Base-by-base conservation (phyloP, 2,329 filamentous ascomycete genomes). In the Rhexocercosporidium sp. region DNA sequence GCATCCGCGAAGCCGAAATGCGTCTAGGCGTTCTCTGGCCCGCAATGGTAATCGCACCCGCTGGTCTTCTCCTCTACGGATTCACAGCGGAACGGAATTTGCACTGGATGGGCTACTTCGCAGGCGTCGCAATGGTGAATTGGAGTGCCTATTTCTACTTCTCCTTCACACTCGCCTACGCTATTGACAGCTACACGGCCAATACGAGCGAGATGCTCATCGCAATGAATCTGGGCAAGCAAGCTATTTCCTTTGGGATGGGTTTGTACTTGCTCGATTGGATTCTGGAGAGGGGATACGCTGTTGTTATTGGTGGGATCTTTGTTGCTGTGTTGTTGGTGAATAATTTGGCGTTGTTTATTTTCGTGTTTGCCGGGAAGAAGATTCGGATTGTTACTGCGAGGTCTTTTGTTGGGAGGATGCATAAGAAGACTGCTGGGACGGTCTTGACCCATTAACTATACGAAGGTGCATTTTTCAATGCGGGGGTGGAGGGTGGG, bases 141-240 rank as follows among this genome's bases (percentile, higher is more conserved):
- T 86, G 82, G 76, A 78, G 79, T 22, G 79, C 79, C 3, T 87
- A 85, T 75, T 86, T 86, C 71, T 87, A 82, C 75, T 86, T 86
- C 74, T 84, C 82, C 16, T 86, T 88, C 72, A 85, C 85, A 12
- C 80, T 90, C 9, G 86, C 86, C 2, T 89, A 89, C 71, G 86
- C 86, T 1, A 83, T 89, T 44, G 86, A 89, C 73, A 84, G 81
- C 62, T 87, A 89, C 75, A 84, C 83, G 22, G 80, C 82, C 39
- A 86, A 88, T 70, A 84, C 86, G n/a, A 84, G 82, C 27, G 86
- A 89, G 77, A 88, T 88, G 86, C 81, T 89, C 12, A 88, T 86
- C 67, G 84, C 84, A 3, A 86, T 86, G 81, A 86, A 86, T 70
- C 73, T 86, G n/a, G 84, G 84, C 12, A 86, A 86, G 73, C 84